A percentile compares a stretch with the other conserved stretches of the same genome.
Evolutionary conservation across 495 filamentous ascomycete genomes (phyloP).

Genomic region (Xylaria bambusicola): DNA sequence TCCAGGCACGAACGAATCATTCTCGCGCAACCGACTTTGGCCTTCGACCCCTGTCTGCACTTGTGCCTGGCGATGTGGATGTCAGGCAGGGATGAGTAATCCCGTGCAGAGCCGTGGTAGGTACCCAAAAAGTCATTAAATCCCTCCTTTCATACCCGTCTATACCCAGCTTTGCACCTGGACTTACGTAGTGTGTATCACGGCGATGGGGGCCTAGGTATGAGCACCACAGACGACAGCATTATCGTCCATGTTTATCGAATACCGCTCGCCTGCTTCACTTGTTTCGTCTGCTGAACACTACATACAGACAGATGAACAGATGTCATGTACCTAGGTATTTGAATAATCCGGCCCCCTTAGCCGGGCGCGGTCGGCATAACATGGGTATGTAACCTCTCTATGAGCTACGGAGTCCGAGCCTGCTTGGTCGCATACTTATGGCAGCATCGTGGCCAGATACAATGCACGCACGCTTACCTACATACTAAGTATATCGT

Average conservation of each 20-base stretch:
- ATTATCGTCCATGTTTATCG: too few species aligned
- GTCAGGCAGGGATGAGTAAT: conserved; percentile 10
- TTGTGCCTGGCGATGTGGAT: conserved; percentile 10
- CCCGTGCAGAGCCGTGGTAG: too few species aligned
- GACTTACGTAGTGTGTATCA: too few species aligned
- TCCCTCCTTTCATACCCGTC: conserved; percentile 12
- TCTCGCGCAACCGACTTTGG: conserved; percentile 4
- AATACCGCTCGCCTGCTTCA: not conserved
- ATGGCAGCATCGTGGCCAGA: not conserved
- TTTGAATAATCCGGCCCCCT: not conserved
- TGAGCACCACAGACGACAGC: too few species aligned
- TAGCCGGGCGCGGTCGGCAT: not conserved
- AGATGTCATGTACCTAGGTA: too few species aligned
- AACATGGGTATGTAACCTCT: not conserved
- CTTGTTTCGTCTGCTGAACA: not conserved
- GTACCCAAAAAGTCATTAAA: not conserved
- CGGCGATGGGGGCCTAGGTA: too few species aligned
- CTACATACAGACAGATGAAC: not conserved
- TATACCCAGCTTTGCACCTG: not conserved
- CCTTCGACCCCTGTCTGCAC: not conserved
- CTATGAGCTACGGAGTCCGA: conserved; percentile 8
- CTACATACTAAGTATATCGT: too few species aligned
- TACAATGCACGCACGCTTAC: too few species aligned
- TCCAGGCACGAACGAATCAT: conserved; percentile 18
- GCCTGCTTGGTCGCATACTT: not conserved